These are phyloP conservation scores for Gastroboletus turbinatus DNA, from an alignment of 1,284 basidiomycete genomes.

Conservation along the genomic window DNA sequence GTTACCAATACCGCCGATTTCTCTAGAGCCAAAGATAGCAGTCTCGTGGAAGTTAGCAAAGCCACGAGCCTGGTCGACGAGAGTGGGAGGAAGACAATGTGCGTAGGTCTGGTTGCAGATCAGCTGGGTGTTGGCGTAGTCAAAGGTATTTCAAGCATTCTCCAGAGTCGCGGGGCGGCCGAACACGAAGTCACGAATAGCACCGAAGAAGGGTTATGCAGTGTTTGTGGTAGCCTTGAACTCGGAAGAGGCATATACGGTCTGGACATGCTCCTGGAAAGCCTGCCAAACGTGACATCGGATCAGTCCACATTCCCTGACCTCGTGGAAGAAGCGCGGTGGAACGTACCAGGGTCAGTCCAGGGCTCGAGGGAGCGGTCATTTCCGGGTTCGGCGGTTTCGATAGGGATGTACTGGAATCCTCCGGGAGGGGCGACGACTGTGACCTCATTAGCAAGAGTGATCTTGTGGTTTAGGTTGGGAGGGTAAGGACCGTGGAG, in stretches of 20 bases:
- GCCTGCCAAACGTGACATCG: slow-evolving; percentile 37
- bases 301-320: slow-evolving; percentile 16
- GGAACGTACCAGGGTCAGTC: slow-evolving; percentile 65
- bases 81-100: slow-evolving; percentile 66
- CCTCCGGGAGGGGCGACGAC: slow-evolving; percentile 78
- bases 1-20: slow-evolving; percentile 71
- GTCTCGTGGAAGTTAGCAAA: slow-evolving; percentile 80
- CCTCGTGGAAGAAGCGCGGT: neutral
- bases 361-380: slow-evolving; percentile 84
- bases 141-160: slow-evolving; percentile 78
- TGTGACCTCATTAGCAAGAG: slow-evolving; percentile 75
- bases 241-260: slow-evolving; percentile 55
- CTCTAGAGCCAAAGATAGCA: slow-evolving; percentile 67
- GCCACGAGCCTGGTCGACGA: slow-evolving; percentile 65
- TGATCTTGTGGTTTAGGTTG: slow-evolving; percentile 63
- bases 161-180: slow-evolving; percentile 64
- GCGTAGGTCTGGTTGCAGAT: slow-evolving; percentile 80
- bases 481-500: slow-evolving; percentile 82
- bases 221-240: slow-evolving; percentile 62
- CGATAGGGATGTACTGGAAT: slow-evolving; percentile 83
- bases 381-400: slow-evolving; percentile 81
- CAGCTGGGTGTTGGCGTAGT: slow-evolving; percentile 73
- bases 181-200: slow-evolving; percentile 66
- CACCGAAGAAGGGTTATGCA: slow-evolving; percentile 64
- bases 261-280: slow-evolving; percentile 61